Base-by-base conservation (phyloP, 2,329 filamentous ascomycete genomes). In the Rutstroemia sp. region DNA sequence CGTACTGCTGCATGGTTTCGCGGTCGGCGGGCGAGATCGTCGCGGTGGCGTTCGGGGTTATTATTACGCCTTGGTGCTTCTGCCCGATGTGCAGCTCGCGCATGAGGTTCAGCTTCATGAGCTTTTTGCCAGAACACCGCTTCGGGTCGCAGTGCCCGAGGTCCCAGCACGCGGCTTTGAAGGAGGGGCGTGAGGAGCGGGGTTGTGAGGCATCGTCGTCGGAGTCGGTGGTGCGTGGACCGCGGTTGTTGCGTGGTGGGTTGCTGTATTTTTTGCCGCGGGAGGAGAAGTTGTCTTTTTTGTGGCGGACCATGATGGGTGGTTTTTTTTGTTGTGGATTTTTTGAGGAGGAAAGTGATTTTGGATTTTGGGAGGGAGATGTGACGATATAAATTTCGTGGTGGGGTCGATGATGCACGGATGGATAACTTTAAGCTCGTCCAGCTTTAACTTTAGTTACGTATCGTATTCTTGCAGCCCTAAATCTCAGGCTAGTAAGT, bases 141-240 rank as follows among this genome's bases (percentile, higher is more conserved):
- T 96, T 97, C 8, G 92, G 90, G 69, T 99, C 94, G 77, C 94
- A 99, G 75, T 99, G 94, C 60, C 92, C 92, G 37, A 99, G 79
- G 69, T 99, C 94, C 94, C 94, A 99, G 72, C 92, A 96, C 58
- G 92, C 94, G 49, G 94, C 92, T 74, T 95, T 95, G 80, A 92
- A 96, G 21, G 75, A 68, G 41, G 74, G 84, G 62, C 66, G 80
- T 49, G 67, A 59, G 54, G 66, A 58, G 56, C 67, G 67, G 54
- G 73, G 66, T 61, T 71, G 63, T 64, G 65, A 64, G 54, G 76
- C 71, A 59, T 75, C 73, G 54, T 72, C 69, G 51, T 73, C 65
- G 60, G 69, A 69, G 67, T 74, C 76, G 63, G 78, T 79, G 58
- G 78, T 75, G 60, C 78, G 77, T 1, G 54, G 54, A 2, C 37